Evolutionary conservation across 305 asterid genomes (phyloP), one percentile per base, ranked within the genome.

Genomic region (Ajuga reptans): DNA sequence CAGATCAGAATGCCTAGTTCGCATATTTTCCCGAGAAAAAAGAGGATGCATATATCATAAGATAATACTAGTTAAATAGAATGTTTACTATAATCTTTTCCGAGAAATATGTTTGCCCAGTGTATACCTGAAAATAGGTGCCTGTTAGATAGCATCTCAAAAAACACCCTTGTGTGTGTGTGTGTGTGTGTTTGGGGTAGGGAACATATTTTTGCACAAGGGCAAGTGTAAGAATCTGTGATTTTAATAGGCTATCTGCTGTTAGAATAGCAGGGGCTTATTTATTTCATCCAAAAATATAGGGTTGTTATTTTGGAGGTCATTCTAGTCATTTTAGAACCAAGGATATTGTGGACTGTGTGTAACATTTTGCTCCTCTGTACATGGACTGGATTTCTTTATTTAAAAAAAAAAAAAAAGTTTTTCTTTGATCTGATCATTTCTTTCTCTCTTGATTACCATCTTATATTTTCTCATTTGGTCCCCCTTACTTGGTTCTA

Each of bases 1-100:
- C 80, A 0, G 77, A 74, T 55, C 71, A 68, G 33, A 73, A 42
- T 10, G 52, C 77, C 15, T 75, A 80, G 81, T 17, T 58, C 50
- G 12, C 62, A 6, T 21, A 69, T 57, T 46, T 3, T 37, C 49
- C 49, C 14, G 9, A 21, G 27, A 56, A 37, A 33, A 34, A n/a
- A 66, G 46, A 27, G 71, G 29, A 49, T 59, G 59, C 68, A 45
- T 65, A 21, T 65, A 41, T 59, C 41, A 61, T 45, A 47, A 56
- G 47, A 66, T 53, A 18, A 55, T 66, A 52, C 37, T 33, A 2
- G 6, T 72, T 29, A 57, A 37, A 15, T 68, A 57, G 53, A 63
- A 42, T 42, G 47, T 18, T 4, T 15, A 14, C 39, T 45, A 49
- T n/a, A n/a, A n/a, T n/a, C n/a, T 59, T 50, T 24, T 6, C 14